Evolutionary conservation across 352 stramenopile species (phyloP).

Genomic region (Phytophthora megakarya): DNA sequence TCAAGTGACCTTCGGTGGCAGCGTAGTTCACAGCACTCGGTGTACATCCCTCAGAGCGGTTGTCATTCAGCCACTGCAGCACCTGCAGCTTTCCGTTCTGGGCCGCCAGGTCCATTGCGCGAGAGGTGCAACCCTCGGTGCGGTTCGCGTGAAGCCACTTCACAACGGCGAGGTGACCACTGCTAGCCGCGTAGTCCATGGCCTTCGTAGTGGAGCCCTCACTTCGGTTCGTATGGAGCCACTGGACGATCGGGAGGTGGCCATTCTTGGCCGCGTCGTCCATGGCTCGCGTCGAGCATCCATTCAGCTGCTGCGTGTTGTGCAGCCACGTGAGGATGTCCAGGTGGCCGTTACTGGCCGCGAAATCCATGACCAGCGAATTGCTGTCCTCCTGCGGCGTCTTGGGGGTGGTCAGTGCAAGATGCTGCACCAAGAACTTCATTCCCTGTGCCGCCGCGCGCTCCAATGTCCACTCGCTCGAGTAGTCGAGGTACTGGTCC

Average conservation of each 20-base stretch:
- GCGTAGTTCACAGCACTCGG: slow-evolving; percentile 70
- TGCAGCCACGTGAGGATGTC: slow-evolving; percentile 72
- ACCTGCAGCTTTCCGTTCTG: slow-evolving; percentile 65
- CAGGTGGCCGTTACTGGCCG: slow-evolving; percentile 63
- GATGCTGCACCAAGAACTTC: slow-evolving; percentile 74
- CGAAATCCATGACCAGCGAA: slow-evolving; percentile 79
- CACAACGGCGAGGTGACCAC: slow-evolving; percentile 59
- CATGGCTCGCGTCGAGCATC: slow-evolving; percentile 62
- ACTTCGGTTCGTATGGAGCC: slow-evolving; percentile 56
- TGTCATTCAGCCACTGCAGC: slow-evolving; percentile 69
- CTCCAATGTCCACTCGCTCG: slow-evolving; percentile 62
- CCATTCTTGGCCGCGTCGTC: slow-evolving; percentile 66
- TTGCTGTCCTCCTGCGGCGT: slow-evolving; percentile 32
- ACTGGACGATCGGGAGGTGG: slow-evolving; percentile 55
- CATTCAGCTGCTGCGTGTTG: slow-evolving; percentile 46
- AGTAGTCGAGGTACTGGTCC: slow-evolving; percentile 61
- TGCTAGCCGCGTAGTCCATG: slow-evolving; percentile 65
- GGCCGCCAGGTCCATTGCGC: slow-evolving; percentile 69
- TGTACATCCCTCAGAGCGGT: slow-evolving; percentile 74
- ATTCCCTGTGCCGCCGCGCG: slow-evolving; percentile 56
- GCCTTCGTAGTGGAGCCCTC: slow-evolving; percentile 70
- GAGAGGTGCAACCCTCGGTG: slow-evolving; percentile 51
- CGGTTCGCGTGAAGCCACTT: slow-evolving; percentile 61
- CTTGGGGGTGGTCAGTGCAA: slow-evolving; percentile 44
- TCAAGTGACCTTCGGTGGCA: slow-evolving; percentile 51